Base-by-base conservation (phyloP, 345 rosid genomes). In the Dovyalis caffra region DNA sequence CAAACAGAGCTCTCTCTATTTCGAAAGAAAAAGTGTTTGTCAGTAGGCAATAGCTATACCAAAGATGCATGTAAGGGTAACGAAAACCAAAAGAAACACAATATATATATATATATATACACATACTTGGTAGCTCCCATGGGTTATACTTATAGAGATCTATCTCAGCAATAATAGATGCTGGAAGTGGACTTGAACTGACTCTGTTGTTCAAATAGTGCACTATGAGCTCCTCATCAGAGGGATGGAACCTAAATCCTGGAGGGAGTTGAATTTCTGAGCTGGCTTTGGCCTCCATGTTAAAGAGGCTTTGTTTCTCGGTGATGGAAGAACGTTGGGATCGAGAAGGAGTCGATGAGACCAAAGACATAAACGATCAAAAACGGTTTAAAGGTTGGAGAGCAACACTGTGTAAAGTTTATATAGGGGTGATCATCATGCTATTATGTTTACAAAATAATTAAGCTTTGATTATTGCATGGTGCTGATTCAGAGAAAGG, bases 41-140 rank as follows among this genome's bases (percentile, higher is more conserved):
- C n/a, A 23, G 15, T 14, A 43, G 29, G 8, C 9, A 66, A 1
- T 15, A 11, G 45, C 9, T 15, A 73, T 20, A 31, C 14, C 14
- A 68, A 15, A 56, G 33, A 43, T 12, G 31, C 45, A 40, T 0
- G 45, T 40, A 32, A 14, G 2, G 7, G 20, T 32, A 11, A 58
- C 0, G 14, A 32, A n/a, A 2, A 47, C 5, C 14, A 31, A 32
- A 3, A n/a, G 33, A 6, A 6, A 40, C 12, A 53, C 9, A 70
- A n/a, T 40, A 18, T 38, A 37, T 29, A n/a, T n/a, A n/a, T n/a
- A n/a, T n/a, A n/a, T n/a, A n/a, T n/a, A n/a, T n/a, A n/a, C n/a
- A 15, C 80, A 32, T n/a, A 87, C 91, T 76, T 75, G 87, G 89
- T 38, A 88, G 84, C 51, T 88, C 88, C 91, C 89, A 86, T 25